Evolutionary conservation across 495 filamentous ascomycete species (phyloP).

Genomic region (Rhizodiscina lignyota): DNA sequence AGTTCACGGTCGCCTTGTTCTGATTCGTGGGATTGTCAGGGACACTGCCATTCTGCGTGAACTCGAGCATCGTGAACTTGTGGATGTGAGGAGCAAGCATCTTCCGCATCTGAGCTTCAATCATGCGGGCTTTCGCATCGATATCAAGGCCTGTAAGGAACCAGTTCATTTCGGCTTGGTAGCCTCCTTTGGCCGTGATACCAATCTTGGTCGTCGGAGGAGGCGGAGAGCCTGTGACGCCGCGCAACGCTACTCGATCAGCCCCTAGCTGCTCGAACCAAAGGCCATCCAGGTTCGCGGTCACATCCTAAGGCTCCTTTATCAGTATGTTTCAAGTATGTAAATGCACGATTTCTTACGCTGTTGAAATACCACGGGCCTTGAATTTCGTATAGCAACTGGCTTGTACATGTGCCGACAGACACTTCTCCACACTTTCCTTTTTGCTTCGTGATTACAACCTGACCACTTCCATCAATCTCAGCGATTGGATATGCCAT

Average conservation of each 20-base stretch:
- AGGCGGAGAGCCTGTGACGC: slow-evolving; percentile 9
- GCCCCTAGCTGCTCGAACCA: slow-evolving; percentile 11
- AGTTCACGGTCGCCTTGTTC: slow-evolving; percentile 14
- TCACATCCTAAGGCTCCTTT: too few relatives aligned
- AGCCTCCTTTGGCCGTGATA: slow-evolving; percentile 11
- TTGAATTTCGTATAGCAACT: slow-evolving; percentile 16
- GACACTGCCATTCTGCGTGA: slow-evolving; percentile 9
- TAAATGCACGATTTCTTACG: too few relatives aligned
- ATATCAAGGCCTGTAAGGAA: slow-evolving; percentile 19
- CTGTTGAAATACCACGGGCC: slow-evolving; percentile 15
- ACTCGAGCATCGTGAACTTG: slow-evolving; percentile 10
- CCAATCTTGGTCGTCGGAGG: slow-evolving; percentile 14
- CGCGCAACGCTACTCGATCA: slow-evolving; percentile 10
- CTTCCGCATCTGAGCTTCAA: slow-evolving; percentile 12
- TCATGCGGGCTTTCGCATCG: slow-evolving; percentile 16
- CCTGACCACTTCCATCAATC: slow-evolving; percentile 10
- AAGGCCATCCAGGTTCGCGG: slow-evolving; percentile 9
- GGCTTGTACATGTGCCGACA: slow-evolving; percentile 7
- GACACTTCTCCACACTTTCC: slow-evolving; percentile 8
- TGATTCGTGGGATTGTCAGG: slow-evolving; percentile 8
- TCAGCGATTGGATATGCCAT: slow-evolving; percentile 14
- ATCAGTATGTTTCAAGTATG: too few relatives aligned
- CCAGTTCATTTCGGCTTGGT: slow-evolving; percentile 15
- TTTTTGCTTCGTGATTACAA: slow-evolving; percentile 11
- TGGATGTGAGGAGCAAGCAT: slow-evolving; percentile 6